A percentile compares a stretch with the other conserved stretches of the same genome.
phyloP scores from a whole-genome alignment of 2,329 filamentous ascomycete species.

The Fusarium proliferatum region DNA sequence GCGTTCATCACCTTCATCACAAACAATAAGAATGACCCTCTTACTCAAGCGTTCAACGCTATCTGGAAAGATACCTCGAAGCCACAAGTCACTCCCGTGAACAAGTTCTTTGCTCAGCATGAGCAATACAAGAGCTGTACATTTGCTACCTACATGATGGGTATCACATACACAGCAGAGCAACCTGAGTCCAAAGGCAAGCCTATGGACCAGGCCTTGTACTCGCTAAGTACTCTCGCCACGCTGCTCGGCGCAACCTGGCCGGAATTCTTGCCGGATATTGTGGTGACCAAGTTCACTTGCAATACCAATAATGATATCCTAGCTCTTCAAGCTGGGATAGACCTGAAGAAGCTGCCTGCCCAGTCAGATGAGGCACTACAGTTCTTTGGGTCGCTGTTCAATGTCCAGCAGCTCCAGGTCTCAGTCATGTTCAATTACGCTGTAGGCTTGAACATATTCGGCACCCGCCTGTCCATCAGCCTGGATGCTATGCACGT shows the following conservation, averaged over 20 bases:
- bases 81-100: background rate
- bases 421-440: background rate
- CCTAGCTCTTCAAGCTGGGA: background rate
- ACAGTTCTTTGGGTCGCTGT: background rate
- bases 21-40: background rate
- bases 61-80: background rate
- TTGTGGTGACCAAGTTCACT: slow-evolving; percentile 1
- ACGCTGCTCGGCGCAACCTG: background rate
- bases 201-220: background rate
- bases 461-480: background rate
- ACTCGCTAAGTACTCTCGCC: background rate
- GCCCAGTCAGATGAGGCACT: background rate
- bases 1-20: background rate
- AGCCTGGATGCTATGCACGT: background rate
- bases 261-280: background rate
- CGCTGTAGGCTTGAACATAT: background rate
- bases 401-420: background rate
- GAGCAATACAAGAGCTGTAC: background rate
- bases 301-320: background rate
- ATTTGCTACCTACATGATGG: slow-evolving; percentile 4
- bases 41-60: background rate
- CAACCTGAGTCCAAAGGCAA: background rate
- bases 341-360: background rate
- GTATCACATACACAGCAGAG: background rate
- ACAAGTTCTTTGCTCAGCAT: background rate